Evolutionary conservation across 2,329 filamentous ascomycete genomes (phyloP).

Genomic region (Fusarium sp.): DNA sequence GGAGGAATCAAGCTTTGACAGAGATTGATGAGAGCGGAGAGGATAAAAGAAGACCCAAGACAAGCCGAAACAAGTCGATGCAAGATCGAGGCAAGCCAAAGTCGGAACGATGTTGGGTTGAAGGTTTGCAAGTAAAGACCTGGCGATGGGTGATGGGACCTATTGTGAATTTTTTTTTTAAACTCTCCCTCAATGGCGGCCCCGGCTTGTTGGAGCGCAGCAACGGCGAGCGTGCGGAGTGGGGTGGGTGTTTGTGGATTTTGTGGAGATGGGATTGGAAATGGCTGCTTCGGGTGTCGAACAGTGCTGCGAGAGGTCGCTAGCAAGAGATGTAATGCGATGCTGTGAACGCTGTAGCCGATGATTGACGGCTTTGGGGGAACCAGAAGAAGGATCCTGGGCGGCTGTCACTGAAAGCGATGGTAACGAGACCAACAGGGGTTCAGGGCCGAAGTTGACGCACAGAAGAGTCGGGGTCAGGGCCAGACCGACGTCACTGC

Average conservation of each 20-base stretch:
- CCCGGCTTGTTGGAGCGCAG: constrained; percentile 43
- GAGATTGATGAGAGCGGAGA: constrained; percentile 15
- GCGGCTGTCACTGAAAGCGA: background rate
- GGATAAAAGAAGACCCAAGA: constrained; percentile 29
- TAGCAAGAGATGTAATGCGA: constrained; percentile 6
- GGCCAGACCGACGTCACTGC: constrained; percentile 39
- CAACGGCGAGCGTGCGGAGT: constrained; percentile 32
- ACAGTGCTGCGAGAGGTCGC: constrained; percentile 15
- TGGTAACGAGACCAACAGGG: constrained; percentile 31
- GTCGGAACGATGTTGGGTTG: constrained; percentile 25
- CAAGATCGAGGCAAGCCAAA: constrained; percentile 35
- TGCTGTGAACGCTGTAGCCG: constrained; percentile 22
- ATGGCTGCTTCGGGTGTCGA: constrained; percentile 39
- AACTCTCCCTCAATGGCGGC: constrained; percentile 38
- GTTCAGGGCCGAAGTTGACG: constrained; percentile 20
- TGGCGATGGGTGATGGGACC: constrained; percentile 20
- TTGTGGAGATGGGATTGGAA: constrained; percentile 46
- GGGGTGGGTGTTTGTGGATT: constrained; percentile 30
- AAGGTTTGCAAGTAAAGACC: constrained; percentile 42
- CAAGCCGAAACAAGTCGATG: constrained; percentile 35
- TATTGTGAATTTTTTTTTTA: constrained; percentile 41
- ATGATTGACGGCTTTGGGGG: constrained; percentile 22
- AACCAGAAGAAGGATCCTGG: background rate
- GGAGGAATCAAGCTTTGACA: constrained; percentile 25
- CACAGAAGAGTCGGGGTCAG: constrained; percentile 30